A percentile compares a stretch with the other conserved stretches of the same genome.
phyloP scores from a whole-genome alignment of 305 asterid species.

The Fraxinus paxiana region DNA sequence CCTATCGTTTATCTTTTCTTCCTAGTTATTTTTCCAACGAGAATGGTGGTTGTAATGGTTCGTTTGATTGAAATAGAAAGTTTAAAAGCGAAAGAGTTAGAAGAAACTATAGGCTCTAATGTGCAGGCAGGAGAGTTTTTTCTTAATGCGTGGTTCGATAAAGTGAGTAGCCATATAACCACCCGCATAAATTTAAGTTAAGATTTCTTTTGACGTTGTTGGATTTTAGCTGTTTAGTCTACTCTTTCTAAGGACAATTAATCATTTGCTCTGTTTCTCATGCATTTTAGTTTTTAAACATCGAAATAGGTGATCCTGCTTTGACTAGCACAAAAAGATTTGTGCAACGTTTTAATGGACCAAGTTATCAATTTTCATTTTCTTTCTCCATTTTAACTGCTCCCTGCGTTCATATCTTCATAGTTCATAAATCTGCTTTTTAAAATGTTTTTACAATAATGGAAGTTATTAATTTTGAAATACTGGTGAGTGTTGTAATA shows the following conservation, averaged over 20 bases:
- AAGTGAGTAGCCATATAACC: neutral
- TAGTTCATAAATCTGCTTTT: neutral
- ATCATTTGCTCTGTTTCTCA: neutral
- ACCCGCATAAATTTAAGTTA: neutral
- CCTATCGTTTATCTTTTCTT: neutral
- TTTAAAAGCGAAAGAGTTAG: neutral
- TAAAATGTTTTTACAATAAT: neutral
- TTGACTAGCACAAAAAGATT: neutral
- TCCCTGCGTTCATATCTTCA: neutral
- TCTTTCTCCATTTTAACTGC: neutral
- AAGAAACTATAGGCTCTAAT: neutral
- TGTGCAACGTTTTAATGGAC: neutral
- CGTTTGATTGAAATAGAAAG: neutral
- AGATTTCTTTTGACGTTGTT: neutral
- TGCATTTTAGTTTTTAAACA: neutral
- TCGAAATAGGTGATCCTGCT: neutral
- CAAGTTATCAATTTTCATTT: neutral
- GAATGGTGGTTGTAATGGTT: constrained; percentile 8
- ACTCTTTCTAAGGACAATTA: neutral
- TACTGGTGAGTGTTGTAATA: constrained; percentile 23
- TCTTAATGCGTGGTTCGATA: neutral
- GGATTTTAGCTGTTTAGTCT: neutral
- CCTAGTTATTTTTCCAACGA: neutral
- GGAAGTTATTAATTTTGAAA: neutral
- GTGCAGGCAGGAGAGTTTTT: neutral